phyloP scores from a whole-genome alignment of 2,329 filamentous ascomycete genomes.

The Drechslerella stenobrocha region DNA sequence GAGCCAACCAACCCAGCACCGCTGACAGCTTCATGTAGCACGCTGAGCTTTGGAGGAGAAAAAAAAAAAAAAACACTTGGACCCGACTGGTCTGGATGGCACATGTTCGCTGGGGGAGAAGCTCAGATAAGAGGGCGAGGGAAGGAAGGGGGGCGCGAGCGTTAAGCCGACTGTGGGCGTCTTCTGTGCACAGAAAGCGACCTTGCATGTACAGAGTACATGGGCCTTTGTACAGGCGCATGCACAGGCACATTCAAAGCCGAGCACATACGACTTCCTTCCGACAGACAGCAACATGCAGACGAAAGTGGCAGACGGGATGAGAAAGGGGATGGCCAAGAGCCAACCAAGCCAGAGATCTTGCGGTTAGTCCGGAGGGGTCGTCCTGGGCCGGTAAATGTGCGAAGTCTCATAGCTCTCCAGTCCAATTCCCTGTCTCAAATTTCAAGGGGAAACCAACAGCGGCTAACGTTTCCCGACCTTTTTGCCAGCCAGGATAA shows the following conservation, averaged over 20 bases:
- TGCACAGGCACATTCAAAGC: slow-evolving; percentile 4
- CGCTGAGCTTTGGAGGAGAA: too few relatives aligned
- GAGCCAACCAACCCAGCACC: neutral
- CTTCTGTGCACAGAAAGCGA: too few relatives aligned
- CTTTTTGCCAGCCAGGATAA: slow-evolving; percentile 9
- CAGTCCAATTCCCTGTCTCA: slow-evolving; percentile 29
- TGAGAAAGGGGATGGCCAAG: slow-evolving; percentile 46
- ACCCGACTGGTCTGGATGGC: slow-evolving; percentile 1
- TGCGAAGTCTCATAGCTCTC: neutral
- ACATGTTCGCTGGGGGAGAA: neutral
- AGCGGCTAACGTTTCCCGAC: slow-evolving; percentile 38
- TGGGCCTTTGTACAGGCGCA: neutral
- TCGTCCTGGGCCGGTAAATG: slow-evolving; percentile 1
- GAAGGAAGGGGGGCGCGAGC: neutral
- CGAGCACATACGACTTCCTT: too few relatives aligned
- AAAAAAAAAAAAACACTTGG: too few relatives aligned
- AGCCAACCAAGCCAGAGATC: slow-evolving; percentile 15
- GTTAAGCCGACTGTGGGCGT: neutral
- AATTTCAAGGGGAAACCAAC: slow-evolving; percentile 45
- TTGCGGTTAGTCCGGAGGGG: slow-evolving; percentile 29
- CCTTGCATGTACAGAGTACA: too few relatives aligned
- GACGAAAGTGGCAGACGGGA: slow-evolving; percentile 46
- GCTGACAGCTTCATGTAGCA: neutral
- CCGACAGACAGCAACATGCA: slow-evolving; percentile 7
- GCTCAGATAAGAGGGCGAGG: slow-evolving; percentile 3